Conservation (phyloP, 2,329 filamentous ascomycete genomes). For the Talaromyces sp. region DNA sequence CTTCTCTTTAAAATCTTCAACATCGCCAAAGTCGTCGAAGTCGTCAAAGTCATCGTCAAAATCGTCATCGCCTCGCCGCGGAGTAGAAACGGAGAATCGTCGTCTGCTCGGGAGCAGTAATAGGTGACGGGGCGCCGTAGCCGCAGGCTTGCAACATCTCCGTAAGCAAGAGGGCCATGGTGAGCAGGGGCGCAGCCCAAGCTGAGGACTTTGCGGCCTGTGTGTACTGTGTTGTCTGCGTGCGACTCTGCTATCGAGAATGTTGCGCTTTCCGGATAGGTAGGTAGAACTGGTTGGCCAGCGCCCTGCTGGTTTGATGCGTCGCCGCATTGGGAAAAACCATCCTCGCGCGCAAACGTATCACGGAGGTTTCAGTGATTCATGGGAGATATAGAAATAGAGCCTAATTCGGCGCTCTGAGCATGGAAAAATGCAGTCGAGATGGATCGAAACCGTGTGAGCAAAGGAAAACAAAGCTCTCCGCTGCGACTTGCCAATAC, state of each 20-base stretch:
- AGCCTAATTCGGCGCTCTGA: neutral
- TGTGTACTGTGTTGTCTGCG: neutral
- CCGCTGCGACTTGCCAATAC: neutral
- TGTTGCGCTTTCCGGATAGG: constrained; percentile 1
- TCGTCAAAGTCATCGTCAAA: constrained; percentile 2
- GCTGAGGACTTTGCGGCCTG: neutral
- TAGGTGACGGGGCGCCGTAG: neutral
- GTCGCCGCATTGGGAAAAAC: constrained; percentile 7
- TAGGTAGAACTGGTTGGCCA: constrained; percentile 9
- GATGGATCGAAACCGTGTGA: neutral
- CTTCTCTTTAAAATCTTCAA: neutral
- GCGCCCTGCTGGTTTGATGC: constrained; percentile 4
- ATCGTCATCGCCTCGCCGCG: neutral
- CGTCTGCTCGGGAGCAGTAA: neutral
- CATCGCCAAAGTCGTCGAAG: constrained; percentile 4
- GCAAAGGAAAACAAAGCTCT: neutral
- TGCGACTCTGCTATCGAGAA: neutral
- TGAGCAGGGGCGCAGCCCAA: neutral
- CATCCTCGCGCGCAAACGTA: neutral
- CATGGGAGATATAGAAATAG: neutral
- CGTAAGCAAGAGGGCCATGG: neutral
- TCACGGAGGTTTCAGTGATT: neutral
- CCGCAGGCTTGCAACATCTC: neutral
- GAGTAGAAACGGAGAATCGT: constrained; percentile 2
- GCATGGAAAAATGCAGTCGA: neutral